These are phyloP conservation scores for Trametes versicolor DNA, from an alignment of 1,284 basidiomycete genomes.

Conservation along the genomic window DNA sequence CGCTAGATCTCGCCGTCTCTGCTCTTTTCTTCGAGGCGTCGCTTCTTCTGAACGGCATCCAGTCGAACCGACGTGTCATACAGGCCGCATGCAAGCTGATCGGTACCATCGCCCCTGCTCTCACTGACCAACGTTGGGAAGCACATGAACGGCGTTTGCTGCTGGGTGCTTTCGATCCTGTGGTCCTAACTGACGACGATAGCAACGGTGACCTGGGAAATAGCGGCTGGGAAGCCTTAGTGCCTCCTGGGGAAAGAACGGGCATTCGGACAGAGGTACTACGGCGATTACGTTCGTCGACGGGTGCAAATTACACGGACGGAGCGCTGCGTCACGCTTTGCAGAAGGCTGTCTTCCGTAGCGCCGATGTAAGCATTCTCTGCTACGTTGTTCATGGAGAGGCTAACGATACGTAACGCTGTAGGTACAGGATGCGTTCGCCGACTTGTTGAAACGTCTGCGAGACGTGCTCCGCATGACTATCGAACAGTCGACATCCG, in stretches of 20 bases:
- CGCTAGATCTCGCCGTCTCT: slow-evolving; percentile 74
- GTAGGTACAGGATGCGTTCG: slow-evolving; percentile 68
- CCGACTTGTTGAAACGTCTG: slow-evolving; percentile 48
- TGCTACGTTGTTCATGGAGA: not conserved
- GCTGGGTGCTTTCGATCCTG: slow-evolving; percentile 70
- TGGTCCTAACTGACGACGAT: slow-evolving; percentile 52
- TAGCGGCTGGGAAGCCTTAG: slow-evolving; percentile 60
- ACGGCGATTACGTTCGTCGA: slow-evolving; percentile 44
- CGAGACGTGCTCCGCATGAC: slow-evolving; percentile 49
- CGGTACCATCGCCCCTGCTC: slow-evolving; percentile 50
- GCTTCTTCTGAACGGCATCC: slow-evolving; percentile 70
- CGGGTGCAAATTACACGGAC: slow-evolving; percentile 19
- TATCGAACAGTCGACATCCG: slow-evolving; percentile 31
- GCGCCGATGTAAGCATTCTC: slow-evolving; percentile 61
- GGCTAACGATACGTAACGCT: not conserved
- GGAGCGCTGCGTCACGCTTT: slow-evolving; percentile 44
- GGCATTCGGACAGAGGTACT: slow-evolving; percentile 72
- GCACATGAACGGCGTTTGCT: slow-evolving; percentile 68
- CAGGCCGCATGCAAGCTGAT: slow-evolving; percentile 70
- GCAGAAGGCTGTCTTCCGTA: slow-evolving; percentile 68
- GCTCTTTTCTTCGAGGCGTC: slow-evolving; percentile 76
- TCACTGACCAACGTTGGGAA: slow-evolving; percentile 63
- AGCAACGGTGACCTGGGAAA: slow-evolving; percentile 43
- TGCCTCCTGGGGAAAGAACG: slow-evolving; percentile 68
- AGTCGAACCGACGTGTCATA: slow-evolving; percentile 65